Evolutionary conservation across 805 yeast genomes (phyloP).

Genomic region (Saccharomyces paradoxus): DNA sequence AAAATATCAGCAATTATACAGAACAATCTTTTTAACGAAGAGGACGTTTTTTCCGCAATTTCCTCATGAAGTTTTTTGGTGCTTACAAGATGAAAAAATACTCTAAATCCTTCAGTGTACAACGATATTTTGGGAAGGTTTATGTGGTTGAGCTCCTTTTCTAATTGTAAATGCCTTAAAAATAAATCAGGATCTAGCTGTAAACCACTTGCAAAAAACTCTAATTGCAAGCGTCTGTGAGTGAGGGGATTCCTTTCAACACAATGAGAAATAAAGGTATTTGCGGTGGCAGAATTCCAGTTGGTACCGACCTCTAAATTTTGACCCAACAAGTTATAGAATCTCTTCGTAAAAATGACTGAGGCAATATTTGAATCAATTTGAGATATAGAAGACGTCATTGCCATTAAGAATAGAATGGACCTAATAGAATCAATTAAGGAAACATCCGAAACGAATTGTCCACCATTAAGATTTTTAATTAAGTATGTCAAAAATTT

Average conservation of each 20-base stretch:
- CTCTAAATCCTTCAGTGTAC: slow-evolving; percentile 30
- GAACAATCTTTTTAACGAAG: slow-evolving; percentile 22
- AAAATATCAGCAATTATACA: slow-evolving; percentile 13
- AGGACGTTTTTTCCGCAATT: slow-evolving; percentile 12
- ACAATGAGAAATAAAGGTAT: slow-evolving; percentile 10
- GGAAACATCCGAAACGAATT: slow-evolving; percentile 10
- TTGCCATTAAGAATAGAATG: slow-evolving; percentile 7
- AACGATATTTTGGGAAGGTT: slow-evolving; percentile 19
- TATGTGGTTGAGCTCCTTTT: slow-evolving; percentile 6
- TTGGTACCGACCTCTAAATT: slow-evolving; percentile 13
- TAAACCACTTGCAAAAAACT: slow-evolving; percentile 18
- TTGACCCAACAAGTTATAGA: slow-evolving; percentile 6
- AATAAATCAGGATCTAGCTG: slow-evolving; percentile 25
- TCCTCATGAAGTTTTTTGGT: slow-evolving; percentile 14
- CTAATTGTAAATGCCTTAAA: slow-evolving; percentile 18
- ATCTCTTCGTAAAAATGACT: slow-evolving; percentile 7
- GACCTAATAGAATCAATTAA: slow-evolving; percentile 14
- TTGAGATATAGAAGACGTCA: slow-evolving; percentile 10
- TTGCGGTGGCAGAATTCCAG: slow-evolving; percentile 11
- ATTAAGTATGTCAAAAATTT: slow-evolving; percentile 15
- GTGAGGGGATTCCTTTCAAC: slow-evolving; percentile 14
- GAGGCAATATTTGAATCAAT: slow-evolving; percentile 6
- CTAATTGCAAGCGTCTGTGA: slow-evolving; percentile 16
- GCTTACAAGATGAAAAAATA: slow-evolving; percentile 18
- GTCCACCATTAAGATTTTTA: slow-evolving; percentile 14